phyloP scores from a whole-genome alignment of 805 yeast species.

The Metschnikowia aberdeeniae region DNA sequence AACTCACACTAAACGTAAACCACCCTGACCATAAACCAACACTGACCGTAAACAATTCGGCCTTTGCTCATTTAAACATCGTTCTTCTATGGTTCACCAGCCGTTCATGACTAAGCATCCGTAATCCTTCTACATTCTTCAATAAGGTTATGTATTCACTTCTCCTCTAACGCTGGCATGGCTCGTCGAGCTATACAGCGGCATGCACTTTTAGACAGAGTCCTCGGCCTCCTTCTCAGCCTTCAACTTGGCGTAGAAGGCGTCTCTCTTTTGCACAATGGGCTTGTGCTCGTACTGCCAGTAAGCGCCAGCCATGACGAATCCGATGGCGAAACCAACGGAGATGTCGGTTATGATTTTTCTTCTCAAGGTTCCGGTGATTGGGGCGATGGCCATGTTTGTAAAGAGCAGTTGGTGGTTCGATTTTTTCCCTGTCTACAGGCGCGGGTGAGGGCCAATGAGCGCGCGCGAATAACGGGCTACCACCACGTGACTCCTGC shows the following conservation, averaged over 20 bases:
- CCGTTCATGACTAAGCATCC: background rate
- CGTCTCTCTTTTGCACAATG: slow-evolving; percentile 71
- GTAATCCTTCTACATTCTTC: no score
- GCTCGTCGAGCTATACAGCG: background rate
- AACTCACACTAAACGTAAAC: no score
- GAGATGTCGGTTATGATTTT: slow-evolving; percentile 75
- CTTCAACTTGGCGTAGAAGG: slow-evolving; percentile 75
- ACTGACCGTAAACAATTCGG: no score
- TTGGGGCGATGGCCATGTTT: slow-evolving; percentile 76
- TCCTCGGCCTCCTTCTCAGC: slow-evolving; percentile 65
- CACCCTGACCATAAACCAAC: no score
- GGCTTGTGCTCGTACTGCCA: slow-evolving; percentile 91
- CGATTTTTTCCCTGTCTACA: slow-evolving; percentile 7
- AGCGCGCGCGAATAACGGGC: slow-evolving; percentile 9
- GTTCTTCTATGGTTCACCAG: no score
- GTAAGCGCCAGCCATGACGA: slow-evolving; percentile 54
- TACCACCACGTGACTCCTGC: background rate
- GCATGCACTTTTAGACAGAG: slow-evolving; percentile 18
- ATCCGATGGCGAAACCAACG: slow-evolving; percentile 62
- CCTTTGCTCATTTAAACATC: no score
- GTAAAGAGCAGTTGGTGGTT: background rate
- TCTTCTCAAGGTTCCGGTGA: slow-evolving; percentile 77
- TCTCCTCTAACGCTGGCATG: background rate
- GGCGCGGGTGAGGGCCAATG: slow-evolving; percentile 12
- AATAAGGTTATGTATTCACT: no score